Evolutionary conservation across 805 yeast species (phyloP).

Genomic region (Starmerella floricola): DNA sequence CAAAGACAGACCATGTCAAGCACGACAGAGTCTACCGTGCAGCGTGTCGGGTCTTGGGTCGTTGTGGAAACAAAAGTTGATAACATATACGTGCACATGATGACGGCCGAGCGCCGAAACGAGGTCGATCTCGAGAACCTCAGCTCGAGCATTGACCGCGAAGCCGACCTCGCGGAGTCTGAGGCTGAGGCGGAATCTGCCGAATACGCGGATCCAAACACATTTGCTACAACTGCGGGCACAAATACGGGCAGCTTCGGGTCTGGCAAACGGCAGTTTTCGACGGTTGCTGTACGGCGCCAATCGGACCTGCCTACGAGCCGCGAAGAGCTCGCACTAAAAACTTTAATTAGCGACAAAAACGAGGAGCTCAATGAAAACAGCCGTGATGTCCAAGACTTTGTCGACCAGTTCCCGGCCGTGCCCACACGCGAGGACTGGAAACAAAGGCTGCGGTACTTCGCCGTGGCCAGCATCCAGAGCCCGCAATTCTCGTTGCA

Average conservation of each 20-base stretch:
- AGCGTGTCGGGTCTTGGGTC: constrained; percentile 61
- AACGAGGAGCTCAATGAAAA: constrained; percentile 10
- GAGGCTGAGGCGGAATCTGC: not conserved
- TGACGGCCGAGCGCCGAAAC: constrained; percentile 57
- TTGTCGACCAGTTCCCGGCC: constrained; percentile 20
- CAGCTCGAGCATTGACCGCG: not conserved
- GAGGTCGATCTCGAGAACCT: constrained; percentile 42
- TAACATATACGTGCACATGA: constrained; percentile 55
- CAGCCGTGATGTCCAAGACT: constrained; percentile 19
- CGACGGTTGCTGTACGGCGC: not conserved
- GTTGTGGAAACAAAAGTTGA: constrained; percentile 58
- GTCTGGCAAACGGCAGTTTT: not conserved
- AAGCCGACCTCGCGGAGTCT: not conserved
- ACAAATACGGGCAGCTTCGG: not conserved
- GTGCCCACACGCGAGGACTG: constrained; percentile 23
- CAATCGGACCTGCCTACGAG: not conserved
- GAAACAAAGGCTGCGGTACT: constrained; percentile 24
- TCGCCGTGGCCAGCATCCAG: constrained; percentile 19
- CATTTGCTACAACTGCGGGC: not conserved
- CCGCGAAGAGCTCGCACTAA: constrained; percentile 15
- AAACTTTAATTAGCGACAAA: constrained; percentile 2
- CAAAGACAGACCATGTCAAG: constrained; percentile 36
- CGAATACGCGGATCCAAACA: constrained; percentile 2
- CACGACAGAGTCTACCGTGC: constrained; percentile 20
- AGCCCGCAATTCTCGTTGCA: constrained; percentile 21